Conservation (phyloP, 1,284 basidiomycete species). For the Cutaneotrichosporon sp. region DNA sequence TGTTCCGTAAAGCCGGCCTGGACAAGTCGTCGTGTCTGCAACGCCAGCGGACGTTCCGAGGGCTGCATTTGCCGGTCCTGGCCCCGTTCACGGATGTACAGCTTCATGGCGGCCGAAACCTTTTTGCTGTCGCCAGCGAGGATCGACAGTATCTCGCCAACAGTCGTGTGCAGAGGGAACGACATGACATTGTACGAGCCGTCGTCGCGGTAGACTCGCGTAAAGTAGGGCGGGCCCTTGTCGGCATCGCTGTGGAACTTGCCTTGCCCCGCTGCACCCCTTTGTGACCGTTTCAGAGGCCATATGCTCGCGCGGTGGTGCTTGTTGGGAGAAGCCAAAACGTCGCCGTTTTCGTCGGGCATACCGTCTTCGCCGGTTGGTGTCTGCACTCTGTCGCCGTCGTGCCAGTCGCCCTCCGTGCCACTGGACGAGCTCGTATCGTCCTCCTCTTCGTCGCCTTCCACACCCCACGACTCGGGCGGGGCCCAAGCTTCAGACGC, state of each 20-base stretch:
- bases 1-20: conserved; percentile 85
- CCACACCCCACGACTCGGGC: conserved; percentile 55
- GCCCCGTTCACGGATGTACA: conserved; percentile 78
- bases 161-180: conserved; percentile 63
- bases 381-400: conserved; percentile 2
- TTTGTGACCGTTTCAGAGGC: neutral
- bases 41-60: conserved; percentile 77
- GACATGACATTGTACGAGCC: conserved; percentile 67
- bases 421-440: conserved; percentile 18
- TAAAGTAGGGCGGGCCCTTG: conserved; percentile 37
- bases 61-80: conserved; percentile 75
- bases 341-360: neutral
- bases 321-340: neutral
- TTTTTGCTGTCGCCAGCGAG: conserved; percentile 55
- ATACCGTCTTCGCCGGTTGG: neutral
- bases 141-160: conserved; percentile 61
- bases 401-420: conserved; percentile 36
- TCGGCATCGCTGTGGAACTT: too few species aligned
- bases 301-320: neutral
- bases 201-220: conserved; percentile 74
- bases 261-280: neutral
- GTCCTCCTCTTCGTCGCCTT: conserved; percentile 45
- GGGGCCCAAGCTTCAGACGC: conserved; percentile 50
- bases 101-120: conserved; percentile 57
- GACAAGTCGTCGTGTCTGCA: conserved; percentile 75